These are phyloP conservation scores for Cymodocea nodosa DNA, from an alignment of 116 monocot species.

Conservation along the genomic window DNA sequence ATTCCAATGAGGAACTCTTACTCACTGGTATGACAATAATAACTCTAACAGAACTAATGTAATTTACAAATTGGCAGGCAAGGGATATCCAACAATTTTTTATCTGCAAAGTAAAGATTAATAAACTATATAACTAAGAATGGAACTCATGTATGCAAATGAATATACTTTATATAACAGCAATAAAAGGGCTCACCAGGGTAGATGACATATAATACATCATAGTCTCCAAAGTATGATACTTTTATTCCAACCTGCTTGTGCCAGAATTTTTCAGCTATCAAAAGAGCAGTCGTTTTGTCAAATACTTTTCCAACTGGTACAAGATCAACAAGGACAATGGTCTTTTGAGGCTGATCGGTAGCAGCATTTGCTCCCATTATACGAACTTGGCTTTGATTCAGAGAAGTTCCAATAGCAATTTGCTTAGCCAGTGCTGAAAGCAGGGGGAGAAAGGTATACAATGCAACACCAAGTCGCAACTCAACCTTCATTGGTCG, in stretches of 20 bases:
- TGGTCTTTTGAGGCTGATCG: slow-evolving; percentile 62
- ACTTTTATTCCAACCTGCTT: slow-evolving; percentile 57
- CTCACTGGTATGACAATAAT: too few relatives aligned
- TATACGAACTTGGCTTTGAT: slow-evolving; percentile 74
- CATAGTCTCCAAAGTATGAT: slow-evolving; percentile 66
- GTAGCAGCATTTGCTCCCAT: slow-evolving; percentile 90
- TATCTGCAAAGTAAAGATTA: too few relatives aligned
- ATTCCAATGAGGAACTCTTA: too few relatives aligned
- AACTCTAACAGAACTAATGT: neutral
- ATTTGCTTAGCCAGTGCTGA: slow-evolving; percentile 78
- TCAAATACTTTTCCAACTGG: slow-evolving; percentile 56
- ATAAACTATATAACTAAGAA: too few relatives aligned
- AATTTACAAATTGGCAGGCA: neutral
- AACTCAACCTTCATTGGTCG: slow-evolving; percentile 69
- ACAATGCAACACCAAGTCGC: slow-evolving; percentile 41
- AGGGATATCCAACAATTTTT: neutral
- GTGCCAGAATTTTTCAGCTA: slow-evolving; percentile 52
- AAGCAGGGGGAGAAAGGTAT: slow-evolving; percentile 77
- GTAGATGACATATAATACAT: slow-evolving; percentile 70
- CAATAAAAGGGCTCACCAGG: slow-evolving; percentile 41
- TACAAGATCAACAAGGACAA: slow-evolving; percentile 69
- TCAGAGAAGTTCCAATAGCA: slow-evolving; percentile 42
- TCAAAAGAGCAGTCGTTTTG: slow-evolving; percentile 29
- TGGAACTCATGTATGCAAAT: too few relatives aligned
- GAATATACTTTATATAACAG: too few relatives aligned